A percentile compares a stretch with the other conserved stretches of the same genome.
phyloP scores from a whole-genome alignment of 2,329 filamentous ascomycete species.

The Fusarium longipes region DNA sequence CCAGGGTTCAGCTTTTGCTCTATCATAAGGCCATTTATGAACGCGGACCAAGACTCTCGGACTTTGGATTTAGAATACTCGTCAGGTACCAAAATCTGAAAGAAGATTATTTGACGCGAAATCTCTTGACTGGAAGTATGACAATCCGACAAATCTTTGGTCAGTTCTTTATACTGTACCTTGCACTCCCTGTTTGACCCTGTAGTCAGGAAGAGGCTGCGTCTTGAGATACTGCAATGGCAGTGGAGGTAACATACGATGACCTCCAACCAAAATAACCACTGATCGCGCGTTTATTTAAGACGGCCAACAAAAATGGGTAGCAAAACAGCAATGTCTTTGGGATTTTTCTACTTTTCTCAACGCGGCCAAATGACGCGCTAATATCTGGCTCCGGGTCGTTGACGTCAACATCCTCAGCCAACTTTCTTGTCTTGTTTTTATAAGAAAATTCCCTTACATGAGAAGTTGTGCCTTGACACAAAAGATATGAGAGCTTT shows the following conservation, averaged over 20 bases:
- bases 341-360: not conserved
- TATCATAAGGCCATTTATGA: too few species aligned
- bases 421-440: not conserved
- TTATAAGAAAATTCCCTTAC: not conserved
- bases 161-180: not conserved
- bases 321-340: not conserved
- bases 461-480: too few species aligned
- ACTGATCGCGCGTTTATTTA: not conserved
- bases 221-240: not conserved
- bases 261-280: not conserved
- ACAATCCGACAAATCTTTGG: too few species aligned
- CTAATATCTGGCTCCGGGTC: not conserved
- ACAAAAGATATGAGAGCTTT: not conserved
- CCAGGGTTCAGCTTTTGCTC: not conserved
- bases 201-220: not conserved
- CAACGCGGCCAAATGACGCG: not conserved
- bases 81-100: not conserved
- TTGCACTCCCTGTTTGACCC: not conserved
- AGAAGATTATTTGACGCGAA: not conserved
- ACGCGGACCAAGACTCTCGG: too few species aligned
- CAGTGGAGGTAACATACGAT: not conserved
- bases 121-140: not conserved
- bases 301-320: not conserved
- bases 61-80: too few species aligned
- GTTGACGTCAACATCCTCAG: constrained; percentile 21